Base-by-base conservation (phyloP, 140 eudicot species). In the Anethum foeniculum region DNA sequence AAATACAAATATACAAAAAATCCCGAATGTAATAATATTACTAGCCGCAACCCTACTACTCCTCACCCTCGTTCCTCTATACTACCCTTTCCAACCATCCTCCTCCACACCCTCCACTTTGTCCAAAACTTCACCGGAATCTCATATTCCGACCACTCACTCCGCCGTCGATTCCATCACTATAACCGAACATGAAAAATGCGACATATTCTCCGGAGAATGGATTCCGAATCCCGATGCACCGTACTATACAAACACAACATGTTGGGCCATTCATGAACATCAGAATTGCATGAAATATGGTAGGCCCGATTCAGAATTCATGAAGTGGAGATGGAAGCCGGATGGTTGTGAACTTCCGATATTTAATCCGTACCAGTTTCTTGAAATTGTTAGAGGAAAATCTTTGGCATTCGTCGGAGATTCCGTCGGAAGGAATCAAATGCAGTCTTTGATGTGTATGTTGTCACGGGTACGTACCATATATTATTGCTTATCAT, bases 251-350 rank as follows among this genome's bases (percentile, higher is more conserved):
- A 85, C 87, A 75, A 91, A 91, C 71, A 67, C 65, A 75, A 91
- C 93, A 7, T 89, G 93, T 76, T 91, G 90, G 91, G 97, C 90
- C 0, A 91, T 91, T 67, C 93, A 91, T 60, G 97, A 91, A 73
- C 93, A 89, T 41, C 97, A 91, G 43, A 91, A 91, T 84, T 91
- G 97, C 82, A 88, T 89, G 89, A 91, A 91, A 77, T 91, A 86
- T 58, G 93, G 97, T 1, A 78, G 97, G 71, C 93, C 97, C 28
- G 97, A 91, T 58, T 49, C 85, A 9, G 97, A 81, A 14, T 91
- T 86, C 84, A 81, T 91, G 97, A 91, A 91, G 69, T 91, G 97
- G 97, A 86, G 81, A 75, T 91, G 97, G 93, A 88, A 89, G 52
- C 97, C 97, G 32, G 87, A 89, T 67, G 91, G 92, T 18, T 91